Evolutionary conservation across 495 filamentous ascomycete genomes (phyloP).

Genomic region (Terfezia claveryi): DNA sequence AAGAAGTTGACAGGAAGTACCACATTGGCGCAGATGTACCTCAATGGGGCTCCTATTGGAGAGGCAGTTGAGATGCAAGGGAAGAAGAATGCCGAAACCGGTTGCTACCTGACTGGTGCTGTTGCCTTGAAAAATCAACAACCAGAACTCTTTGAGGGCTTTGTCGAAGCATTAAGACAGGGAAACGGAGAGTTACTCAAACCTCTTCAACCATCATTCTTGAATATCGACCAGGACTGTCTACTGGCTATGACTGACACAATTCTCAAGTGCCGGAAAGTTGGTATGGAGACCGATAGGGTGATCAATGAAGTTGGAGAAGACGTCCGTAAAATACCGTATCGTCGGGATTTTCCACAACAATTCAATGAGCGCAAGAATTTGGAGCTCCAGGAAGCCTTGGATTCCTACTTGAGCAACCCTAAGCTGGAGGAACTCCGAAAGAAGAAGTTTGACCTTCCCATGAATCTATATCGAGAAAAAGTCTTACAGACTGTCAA

Average conservation of each 20-base stretch:
- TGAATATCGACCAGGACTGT: conserved; percentile 21
- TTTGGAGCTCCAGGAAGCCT: conserved; percentile 13
- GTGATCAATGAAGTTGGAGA: conserved; percentile 12
- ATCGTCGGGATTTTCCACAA: conserved; percentile 2
- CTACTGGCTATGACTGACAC: conserved; percentile 25
- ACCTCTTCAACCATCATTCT: conserved; percentile 17
- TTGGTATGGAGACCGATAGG: conserved; percentile 23
- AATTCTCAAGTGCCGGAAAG: conserved; percentile 20
- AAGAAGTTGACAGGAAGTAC: conserved; percentile 4
- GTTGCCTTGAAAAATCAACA: conserved; percentile 20
- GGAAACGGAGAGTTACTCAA: conserved; percentile 25
- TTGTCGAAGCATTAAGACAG: conserved; percentile 20
- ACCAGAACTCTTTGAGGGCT: conserved; percentile 22
- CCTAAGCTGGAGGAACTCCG: conserved; percentile 19
- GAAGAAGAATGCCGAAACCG: conserved; percentile 22
- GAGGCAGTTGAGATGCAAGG: conserved; percentile 20
- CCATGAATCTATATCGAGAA: conserved; percentile 27
- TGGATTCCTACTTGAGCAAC: conserved; percentile 18
- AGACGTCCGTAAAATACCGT: conserved; percentile 6
- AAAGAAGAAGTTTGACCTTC: conserved; percentile 24
- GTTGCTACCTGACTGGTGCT: conserved; percentile 25
- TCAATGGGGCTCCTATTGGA: conserved; percentile 21
- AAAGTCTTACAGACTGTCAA: conserved; percentile 28
- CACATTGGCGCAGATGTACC: conserved; percentile 13
- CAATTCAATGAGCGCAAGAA: conserved; percentile 12